Evolutionary conservation across 495 filamentous ascomycete species (phyloP), one percentile per base, ranked within the genome.

Genomic region (Pseudotulostoma volvatum): DNA sequence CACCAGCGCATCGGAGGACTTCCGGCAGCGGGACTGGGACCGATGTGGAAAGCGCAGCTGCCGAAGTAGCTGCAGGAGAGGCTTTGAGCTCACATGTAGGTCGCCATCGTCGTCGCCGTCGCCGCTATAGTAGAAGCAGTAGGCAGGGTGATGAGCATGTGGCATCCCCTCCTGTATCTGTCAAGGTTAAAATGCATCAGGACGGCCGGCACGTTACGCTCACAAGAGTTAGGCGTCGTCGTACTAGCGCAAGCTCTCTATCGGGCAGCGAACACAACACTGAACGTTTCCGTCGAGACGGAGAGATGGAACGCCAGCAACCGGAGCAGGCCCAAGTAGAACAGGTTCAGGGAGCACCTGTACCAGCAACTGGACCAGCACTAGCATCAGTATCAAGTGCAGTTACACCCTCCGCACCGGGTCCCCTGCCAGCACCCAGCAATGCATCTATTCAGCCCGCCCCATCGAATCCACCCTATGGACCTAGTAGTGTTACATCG

Each of bases 181-280:
- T 92, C 36, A 84, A 84, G 57, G 67, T 93, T 18, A 78, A 79
- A 53, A 76, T 87, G 61, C 76, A 84, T 56, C 70, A 76, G 37
- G 80, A 93, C 47, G 77, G 81, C 38, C 71, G 77, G 21, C 79
- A 84, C 46, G 77, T 93, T 34, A 93, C 85, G 8, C 66, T 94
- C 14, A 72, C 84, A 16, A 68, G 81, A 18, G 59, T 94, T 9
- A 83, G 60, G 7, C 59, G 57, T 32, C 56, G 64, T 36, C 53
- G 50, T 30, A 60, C 59, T 20, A 70, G 66, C 33, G 59, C 47
- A 1, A 66, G 64, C 39, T 63, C 64, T 1, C 44, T 67, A 3
- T 65, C 64, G 13, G 63, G 60, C 13, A 57, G 56, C 18, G 65
- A 67, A 46, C 54, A 57, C 18, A 49, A 54, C n/a, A 44, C 54